phyloP scores from a whole-genome alignment of 2,329 filamentous ascomycete species.

The Xylaria digitata region DNA sequence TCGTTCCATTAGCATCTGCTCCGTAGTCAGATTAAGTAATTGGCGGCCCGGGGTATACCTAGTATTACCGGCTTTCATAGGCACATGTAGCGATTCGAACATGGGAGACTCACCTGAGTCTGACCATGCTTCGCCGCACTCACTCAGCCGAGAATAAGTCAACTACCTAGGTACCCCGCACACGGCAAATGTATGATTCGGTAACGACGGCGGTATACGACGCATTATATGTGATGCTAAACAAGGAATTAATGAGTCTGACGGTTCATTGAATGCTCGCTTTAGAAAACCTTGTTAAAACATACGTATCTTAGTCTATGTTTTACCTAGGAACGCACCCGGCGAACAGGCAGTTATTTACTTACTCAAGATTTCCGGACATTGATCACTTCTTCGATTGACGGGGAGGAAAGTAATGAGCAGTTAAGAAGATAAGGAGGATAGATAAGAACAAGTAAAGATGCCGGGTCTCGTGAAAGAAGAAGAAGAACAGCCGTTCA shows the following conservation, averaged over 20 bases:
- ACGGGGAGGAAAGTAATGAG: too few species aligned
- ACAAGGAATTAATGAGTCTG: not conserved
- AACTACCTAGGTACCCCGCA: constrained; percentile 26
- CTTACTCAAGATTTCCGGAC: not conserved
- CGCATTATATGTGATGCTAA: not conserved
- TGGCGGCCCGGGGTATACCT: not conserved
- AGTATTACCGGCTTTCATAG: not conserved
- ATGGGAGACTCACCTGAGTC: not conserved
- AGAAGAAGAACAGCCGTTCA: constrained; percentile 44
- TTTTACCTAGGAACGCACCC: not conserved
- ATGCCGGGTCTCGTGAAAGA: constrained; percentile 48
- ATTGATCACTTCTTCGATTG: not conserved
- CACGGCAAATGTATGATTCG: constrained; percentile 31
- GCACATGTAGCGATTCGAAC: not conserved
- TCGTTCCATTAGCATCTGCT: not conserved
- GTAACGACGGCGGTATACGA: not conserved
- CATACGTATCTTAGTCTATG: not conserved
- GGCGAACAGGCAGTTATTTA: not conserved
- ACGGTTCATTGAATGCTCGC: not conserved
- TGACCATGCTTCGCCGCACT: not conserved
- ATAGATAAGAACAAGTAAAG: constrained; percentile 9
- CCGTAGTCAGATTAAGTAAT: constrained; percentile 11
- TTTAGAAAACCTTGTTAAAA: not conserved
- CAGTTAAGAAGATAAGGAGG: not conserved
- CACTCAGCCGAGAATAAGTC: constrained; percentile 17